Evolutionary conservation across 805 yeast genomes (phyloP), one percentile per base, ranked within the genome.

Genomic region (Suhomyces faveliae): DNA sequence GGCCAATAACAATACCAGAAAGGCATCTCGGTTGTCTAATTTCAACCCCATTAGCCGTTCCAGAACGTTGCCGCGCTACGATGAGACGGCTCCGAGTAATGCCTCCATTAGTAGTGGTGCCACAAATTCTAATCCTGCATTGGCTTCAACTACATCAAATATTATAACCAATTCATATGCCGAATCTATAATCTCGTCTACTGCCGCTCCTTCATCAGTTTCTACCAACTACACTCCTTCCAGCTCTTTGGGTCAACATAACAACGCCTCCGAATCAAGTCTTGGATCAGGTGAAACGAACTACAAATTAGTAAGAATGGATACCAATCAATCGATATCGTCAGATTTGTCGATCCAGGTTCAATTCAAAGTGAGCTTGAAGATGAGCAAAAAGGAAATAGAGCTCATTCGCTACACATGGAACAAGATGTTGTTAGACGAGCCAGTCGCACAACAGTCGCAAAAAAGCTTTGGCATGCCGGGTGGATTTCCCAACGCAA

Each of bases 391-490:
- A 20, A 56, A 52, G 40, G 82, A 79, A 50, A 77, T 77, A 30
- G 78, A 73, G 8, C 57, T 72, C 20, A 61, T 79, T 27, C 59
- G 78, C 45, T 70, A 65, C 50, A 76, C 80, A 4, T 79, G 83
- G 81, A 65, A 64, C 45, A 52, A 54, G 27, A 61, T 62, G 74
- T 53, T 73, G 23, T 54, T 66, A 30, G 77, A 73, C 35, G 72
- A 70, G 47, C 65, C 64, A 5, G 49, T 58, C 5, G 53, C 43
- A 11, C 58, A 56, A 35, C 51, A 54, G 23, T 51, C 48, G 35
- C 40, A 53, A 12, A 45, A 52, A 35, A 19, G 25, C 22, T 35
- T 49, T 4, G 53, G 58, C 48, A 42, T 61, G 48, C 61, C 74
- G 73, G 44, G 80, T 67, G 55, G 76, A 77, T 23, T 76, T 79